Conservation (phyloP, 805 yeast species). For the Ogataea parapolymorpha region DNA sequence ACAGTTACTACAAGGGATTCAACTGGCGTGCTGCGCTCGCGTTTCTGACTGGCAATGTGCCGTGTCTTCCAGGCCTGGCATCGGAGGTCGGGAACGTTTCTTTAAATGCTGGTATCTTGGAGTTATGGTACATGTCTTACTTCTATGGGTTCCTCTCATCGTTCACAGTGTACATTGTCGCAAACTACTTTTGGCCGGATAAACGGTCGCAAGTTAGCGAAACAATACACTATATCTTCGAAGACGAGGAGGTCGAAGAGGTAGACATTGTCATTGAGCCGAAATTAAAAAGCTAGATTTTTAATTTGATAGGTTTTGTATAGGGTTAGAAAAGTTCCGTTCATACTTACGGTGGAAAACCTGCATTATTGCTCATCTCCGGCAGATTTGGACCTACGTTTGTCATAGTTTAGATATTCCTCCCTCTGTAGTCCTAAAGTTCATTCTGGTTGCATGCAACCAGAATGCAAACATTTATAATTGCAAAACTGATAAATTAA, state of each 20-base stretch:
- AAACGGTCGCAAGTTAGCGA: conserved; percentile 8
- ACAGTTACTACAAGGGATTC: conserved; percentile 42
- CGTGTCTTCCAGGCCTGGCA: conserved; percentile 39
- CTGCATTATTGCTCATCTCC: too few species aligned
- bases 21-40: conserved; percentile 42
- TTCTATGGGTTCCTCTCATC: conserved; percentile 32
- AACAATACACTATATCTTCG: conserved; percentile 7
- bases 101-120: conserved; percentile 22
- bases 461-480: too few species aligned
- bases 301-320: too few species aligned
- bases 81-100: conserved; percentile 26
- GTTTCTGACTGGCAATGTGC: conserved; percentile 38
- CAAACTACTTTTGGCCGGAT: conserved; percentile 19
- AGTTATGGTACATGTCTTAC: conserved; percentile 32
- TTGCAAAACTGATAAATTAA: too few species aligned
- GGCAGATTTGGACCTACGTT: too few species aligned
- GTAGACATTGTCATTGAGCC: neutral
- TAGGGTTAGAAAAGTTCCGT: too few species aligned
- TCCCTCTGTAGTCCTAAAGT: too few species aligned
- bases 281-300: neutral
- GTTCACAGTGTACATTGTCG: conserved; percentile 23
- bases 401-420: too few species aligned
- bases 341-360: too few species aligned
- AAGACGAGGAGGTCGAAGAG: conserved; percentile 10
- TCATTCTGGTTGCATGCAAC: too few species aligned